These are phyloP conservation scores for Pseudocercospora eumusae DNA, from an alignment of 2,329 filamentous ascomycete genomes.

Conservation along the genomic window DNA sequence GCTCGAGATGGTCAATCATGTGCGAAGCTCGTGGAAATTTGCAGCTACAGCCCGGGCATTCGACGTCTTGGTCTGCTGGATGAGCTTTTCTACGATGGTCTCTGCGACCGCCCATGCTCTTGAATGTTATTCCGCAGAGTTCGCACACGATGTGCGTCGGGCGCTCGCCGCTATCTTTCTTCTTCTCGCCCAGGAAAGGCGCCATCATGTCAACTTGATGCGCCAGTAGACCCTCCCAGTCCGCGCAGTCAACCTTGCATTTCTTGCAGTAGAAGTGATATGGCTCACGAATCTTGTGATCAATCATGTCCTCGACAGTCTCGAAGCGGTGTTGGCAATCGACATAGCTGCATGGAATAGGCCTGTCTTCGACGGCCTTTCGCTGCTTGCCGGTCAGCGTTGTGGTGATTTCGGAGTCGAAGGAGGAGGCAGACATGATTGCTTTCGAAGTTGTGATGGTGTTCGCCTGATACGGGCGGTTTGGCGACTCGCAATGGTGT, in stretches of 20 bases:
- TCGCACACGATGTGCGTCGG: slow-evolving; percentile 55
- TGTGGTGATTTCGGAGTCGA: neutral
- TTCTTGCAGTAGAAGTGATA: slow-evolving; percentile 50
- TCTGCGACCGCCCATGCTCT: slow-evolving; percentile 54
- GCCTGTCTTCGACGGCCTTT: neutral
- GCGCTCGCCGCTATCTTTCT: slow-evolving; percentile 29
- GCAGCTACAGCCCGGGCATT: slow-evolving; percentile 55
- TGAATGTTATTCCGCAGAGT: slow-evolving; percentile 59
- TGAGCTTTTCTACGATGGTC: slow-evolving; percentile 53
- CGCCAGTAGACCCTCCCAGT: slow-evolving; percentile 36
- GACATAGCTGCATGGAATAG: slow-evolving; percentile 46
- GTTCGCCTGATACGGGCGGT: neutral
- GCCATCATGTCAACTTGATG: slow-evolving; percentile 43
- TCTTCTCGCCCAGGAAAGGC: slow-evolving; percentile 29
- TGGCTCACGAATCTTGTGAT: slow-evolving; percentile 52
- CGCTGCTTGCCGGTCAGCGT: neutral
- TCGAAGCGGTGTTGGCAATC: slow-evolving; percentile 52
- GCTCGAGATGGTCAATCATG: slow-evolving; percentile 58
- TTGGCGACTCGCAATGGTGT: neutral
- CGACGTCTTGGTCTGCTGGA: slow-evolving; percentile 51
- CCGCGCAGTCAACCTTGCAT: slow-evolving; percentile 44
- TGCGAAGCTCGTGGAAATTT: slow-evolving; percentile 52
- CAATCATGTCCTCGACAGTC: slow-evolving; percentile 49
- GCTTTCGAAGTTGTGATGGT: neutral
- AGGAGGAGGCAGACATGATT: neutral